Base-by-base conservation (phyloP, 2,329 filamentous ascomycete genomes). In the Gremmenia infestans region DNA sequence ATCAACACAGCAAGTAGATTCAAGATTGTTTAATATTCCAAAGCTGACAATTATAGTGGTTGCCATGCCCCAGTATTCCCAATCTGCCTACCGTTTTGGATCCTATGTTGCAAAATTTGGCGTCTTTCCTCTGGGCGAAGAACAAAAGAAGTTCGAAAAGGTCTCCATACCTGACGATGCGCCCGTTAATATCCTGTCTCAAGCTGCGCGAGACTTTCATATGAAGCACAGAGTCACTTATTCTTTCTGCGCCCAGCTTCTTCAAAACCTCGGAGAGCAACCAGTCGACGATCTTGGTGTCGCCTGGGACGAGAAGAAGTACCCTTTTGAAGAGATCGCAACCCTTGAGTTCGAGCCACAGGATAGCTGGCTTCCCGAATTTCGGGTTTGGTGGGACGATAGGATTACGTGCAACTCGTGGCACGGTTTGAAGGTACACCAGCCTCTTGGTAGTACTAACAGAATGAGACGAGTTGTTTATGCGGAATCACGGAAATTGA, bases 311-410 rank as follows among this genome's bases (percentile, higher is more conserved):
- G 48, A 54, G 32, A 49, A 50, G 15, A 58, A 57, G 23, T 60
- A 58, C 22, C 59, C 59, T 1, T 58, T 60, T 25, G 59, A 60
- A 35, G 48, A 60, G 39, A 52, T 61, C 28, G 59, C 59, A 5
- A 59, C 57, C 2, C 39, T 61, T 11, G 56, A 61, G 23, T 59
- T 61, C 39, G 56, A 61, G 39, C 56, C 56, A 5, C 54, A 61
- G 47, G 59, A 61, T 43, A 55, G 52, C 17, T 61, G 59, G 59
- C 25, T 59, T 22, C 59, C 59, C 0, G 56, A 57, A 25, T 61
- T 61, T 48, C 36, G 59, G 1, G 54, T 57, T 4, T 61, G 59
- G 59, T 61, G 59, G 56, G 59, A 61, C 37, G 59, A 61, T 52
- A 40, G 57, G 35, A 61, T 61, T 52, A 61, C 59, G 36, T 36